Evolutionary conservation across 345 rosid genomes (phyloP), one percentile per base, ranked within the genome.

Genomic region (Salix arbutifolia): DNA sequence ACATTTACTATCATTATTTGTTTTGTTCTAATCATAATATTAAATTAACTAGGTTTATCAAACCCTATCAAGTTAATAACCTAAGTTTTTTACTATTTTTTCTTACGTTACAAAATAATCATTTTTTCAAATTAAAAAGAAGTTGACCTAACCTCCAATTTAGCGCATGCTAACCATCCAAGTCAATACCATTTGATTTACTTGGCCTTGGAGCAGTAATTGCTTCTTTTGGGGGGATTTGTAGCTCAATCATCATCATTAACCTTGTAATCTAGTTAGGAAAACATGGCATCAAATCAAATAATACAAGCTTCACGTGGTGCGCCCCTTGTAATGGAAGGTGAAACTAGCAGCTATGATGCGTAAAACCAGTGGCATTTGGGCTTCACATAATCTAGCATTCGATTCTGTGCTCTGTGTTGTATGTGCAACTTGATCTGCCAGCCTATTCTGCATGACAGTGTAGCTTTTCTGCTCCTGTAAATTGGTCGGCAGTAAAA

Each of bases 271-370:
- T 37, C n/a, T 61, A 19, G 9, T 21, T 5, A 28, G 4, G 42
- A 25, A 76, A 69, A 50, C 44, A 14, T 19, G 2, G 42, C 60
- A 58, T 4, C 67, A 17, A 21, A 3, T 25, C 67, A 6, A 30
- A 8, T 25, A 53, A 46, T 17, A 8, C 38, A 73, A 23, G 61
- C 21, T 76, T 69, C 74, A 21, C 1, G 19, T 11, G 21, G 42
- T 14, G 5, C 77, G 77, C 81, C 73, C 77, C 28, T 44, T 73
- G 76, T 38, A 72, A 78, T 9, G 52, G 50, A 18, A 28, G 37
- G 13, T 19, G 70, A 79, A 74, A 74, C 74, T 19, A 69, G 71
- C 77, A 60, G 74, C 70, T 33, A 23, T 4, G 5, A 31, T 4
- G 33, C 33, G 0, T 46, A 67, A 65, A 65, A 73, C 73, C 77